Evolutionary conservation across 495 filamentous ascomycete genomes (phyloP), one percentile per base, ranked within the genome.

Genomic region (Cercophora newfieldiana): DNA sequence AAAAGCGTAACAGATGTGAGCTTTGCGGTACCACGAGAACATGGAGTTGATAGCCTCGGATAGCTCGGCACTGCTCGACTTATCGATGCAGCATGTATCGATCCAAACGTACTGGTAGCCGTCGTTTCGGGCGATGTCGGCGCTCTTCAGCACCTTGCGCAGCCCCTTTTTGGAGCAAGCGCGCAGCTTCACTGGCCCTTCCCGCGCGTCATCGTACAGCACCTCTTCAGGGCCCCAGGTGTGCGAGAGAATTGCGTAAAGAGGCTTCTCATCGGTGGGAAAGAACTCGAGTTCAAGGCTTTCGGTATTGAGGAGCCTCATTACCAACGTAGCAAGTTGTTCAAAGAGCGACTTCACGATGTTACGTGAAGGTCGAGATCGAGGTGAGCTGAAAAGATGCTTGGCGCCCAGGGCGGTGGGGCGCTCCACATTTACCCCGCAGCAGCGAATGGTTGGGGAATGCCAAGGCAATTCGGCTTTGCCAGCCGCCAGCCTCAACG

Each of bases 201-300:
- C 7, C 7, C 49, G 19, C 8, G 49, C 49, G 19, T 53, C 49
- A 22, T 53, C 49, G 21, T 12, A 22, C 8, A 53, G 49, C 10
- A 53, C 49, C 19, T 53, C 49, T 22, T 53, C 49, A 22, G 49
- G 21, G 19, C 49, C 49, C 49, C 49, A 53, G 49, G 49, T 53
- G 49, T 53, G 49, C 7, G 49, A 53, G 49, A 53, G 49, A 14
- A 22, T 22, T 10, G 49, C 49, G 49, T 53, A 53, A 7, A 7
- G 10, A 7, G 49, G 49, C 19, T 53, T 53, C 7, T 53, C 21
- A 7, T 53, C 49, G 7, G 49, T 22, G 8, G 19, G 8, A 53
- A 53, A 53, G 19, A 14, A 19, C 21, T 53, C 49, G 49, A 53
- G 49, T 22, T 53, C 49, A 22, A 53, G 49, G 10, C 8, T 53